phyloP scores from a whole-genome alignment of 2,329 filamentous ascomycete species.

The Cercospora sp. region DNA sequence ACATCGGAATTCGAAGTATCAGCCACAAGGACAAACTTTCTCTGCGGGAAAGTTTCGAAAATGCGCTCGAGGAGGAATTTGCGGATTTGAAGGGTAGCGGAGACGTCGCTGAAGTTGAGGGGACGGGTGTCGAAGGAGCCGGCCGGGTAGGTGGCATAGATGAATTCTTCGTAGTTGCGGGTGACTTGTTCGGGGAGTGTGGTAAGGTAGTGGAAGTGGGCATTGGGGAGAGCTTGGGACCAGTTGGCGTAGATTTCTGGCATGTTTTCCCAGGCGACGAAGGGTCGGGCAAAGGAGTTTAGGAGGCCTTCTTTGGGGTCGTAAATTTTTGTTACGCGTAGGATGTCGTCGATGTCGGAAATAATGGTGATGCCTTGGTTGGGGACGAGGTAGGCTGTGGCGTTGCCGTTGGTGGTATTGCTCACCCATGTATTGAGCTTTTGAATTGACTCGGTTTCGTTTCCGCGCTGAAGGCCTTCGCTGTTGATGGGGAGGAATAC shows the following conservation, averaged over 20 bases:
- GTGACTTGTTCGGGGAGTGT: conserved; percentile 78
- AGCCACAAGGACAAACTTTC: conserved; percentile 73
- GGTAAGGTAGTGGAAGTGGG: conserved; percentile 80
- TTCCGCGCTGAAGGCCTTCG: conserved; percentile 62
- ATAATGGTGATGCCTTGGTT: conserved; percentile 68
- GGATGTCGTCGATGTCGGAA: conserved; percentile 77
- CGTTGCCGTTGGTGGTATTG: conserved; percentile 65
- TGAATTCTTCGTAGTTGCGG: conserved; percentile 75
- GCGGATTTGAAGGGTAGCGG: conserved; percentile 70
- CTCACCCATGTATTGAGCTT: conserved; percentile 67
- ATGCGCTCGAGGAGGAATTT: conserved; percentile 68
- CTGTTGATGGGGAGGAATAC: conserved; percentile 65
- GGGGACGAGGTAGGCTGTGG: conserved; percentile 75
- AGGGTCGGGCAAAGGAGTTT: conserved; percentile 73
- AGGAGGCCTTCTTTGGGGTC: conserved; percentile 70
- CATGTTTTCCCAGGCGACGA: conserved; percentile 76
- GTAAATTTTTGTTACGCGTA: conserved; percentile 80
- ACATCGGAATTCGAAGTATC: conserved; percentile 77
- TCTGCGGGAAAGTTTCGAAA: conserved; percentile 71
- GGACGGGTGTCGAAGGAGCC: conserved; percentile 77
- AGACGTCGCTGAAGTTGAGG: conserved; percentile 74
- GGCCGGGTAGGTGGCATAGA: conserved; percentile 74
- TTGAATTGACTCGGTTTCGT: conserved; percentile 65
- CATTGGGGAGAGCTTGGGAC: conserved; percentile 63
- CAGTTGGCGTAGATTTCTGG: conserved; percentile 75